phyloP scores from a whole-genome alignment of 1,284 basidiomycete species.

The Xerocomus cyaneibrunnescens region DNA sequence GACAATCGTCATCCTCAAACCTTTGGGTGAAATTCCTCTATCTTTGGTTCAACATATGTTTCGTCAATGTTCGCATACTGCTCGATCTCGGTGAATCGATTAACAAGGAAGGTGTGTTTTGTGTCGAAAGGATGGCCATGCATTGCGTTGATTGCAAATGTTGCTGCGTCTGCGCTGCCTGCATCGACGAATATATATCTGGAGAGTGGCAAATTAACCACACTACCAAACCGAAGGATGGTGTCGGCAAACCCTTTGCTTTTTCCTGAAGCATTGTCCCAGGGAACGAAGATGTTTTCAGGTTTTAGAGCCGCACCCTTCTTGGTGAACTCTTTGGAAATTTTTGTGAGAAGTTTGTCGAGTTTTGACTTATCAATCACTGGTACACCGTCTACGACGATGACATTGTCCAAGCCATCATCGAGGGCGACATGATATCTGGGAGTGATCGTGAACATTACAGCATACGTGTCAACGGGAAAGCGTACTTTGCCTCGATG shows the following conservation, averaged over 20 bases:
- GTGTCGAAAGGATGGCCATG: conserved; percentile 91
- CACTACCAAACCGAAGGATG: conserved; percentile 4
- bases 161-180: conserved; percentile 78
- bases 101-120: conserved; percentile 88
- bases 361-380: conserved; percentile 82
- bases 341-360: conserved; percentile 73
- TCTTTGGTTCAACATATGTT: conserved; percentile 77
- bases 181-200: conserved; percentile 94
- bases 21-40: conserved; percentile 80
- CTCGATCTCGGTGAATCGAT: conserved; percentile 94
- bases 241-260: conserved; percentile 75
- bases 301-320: conserved; percentile 77
- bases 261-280: conserved; percentile 76
- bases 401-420: conserved; percentile 82
- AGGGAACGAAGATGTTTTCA: conserved; percentile 80
- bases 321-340: conserved; percentile 80
- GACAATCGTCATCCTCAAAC: conserved; percentile 41
- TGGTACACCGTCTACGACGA: conserved; percentile 87
- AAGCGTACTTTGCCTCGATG: conserved; percentile 85
- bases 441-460: conserved; percentile 16
- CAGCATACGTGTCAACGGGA: not conserved
- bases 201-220: conserved; percentile 2
- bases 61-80: conserved; percentile 81
- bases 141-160: conserved; percentile 76
- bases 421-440: conserved; percentile 82